phyloP scores from a whole-genome alignment of 345 rosid genomes.

The Turritis glabra region DNA sequence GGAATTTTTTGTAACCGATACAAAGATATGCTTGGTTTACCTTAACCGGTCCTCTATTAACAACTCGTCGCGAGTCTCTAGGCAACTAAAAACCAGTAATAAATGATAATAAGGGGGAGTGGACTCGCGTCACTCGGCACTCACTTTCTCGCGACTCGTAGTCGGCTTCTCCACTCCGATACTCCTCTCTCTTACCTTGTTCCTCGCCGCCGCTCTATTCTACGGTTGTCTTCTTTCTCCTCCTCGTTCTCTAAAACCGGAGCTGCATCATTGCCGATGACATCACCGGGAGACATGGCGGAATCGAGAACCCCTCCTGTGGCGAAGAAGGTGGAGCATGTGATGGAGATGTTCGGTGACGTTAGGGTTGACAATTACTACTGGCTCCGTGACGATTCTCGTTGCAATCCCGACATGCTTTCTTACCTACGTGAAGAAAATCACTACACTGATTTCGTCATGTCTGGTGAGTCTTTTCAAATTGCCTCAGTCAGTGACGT shows the following conservation, averaged over 20 bases:
- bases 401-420: constrained; percentile 59
- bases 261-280: background rate
- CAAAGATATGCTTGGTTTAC: background rate
- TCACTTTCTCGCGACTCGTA: constrained; percentile 9
- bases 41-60: background rate
- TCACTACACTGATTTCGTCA: constrained; percentile 51
- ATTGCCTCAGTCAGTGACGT: background rate
- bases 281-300: constrained; percentile 27
- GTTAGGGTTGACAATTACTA: constrained; percentile 76
- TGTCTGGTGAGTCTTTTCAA: constrained; percentile 52
- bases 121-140: constrained; percentile 13
- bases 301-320: constrained; percentile 53
- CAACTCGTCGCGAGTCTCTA: background rate
- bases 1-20: background rate
- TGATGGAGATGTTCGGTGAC: constrained; percentile 81
- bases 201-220: constrained; percentile 8
- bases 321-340: constrained; percentile 80
- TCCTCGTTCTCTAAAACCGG: background rate
- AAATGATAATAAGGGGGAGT: constrained; percentile 20
- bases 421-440: constrained; percentile 73
- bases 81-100: background rate
- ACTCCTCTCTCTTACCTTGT: constrained; percentile 23
- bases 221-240: constrained; percentile 2
- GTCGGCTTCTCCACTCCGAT: background rate
- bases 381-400: constrained; percentile 97